Evolutionary conservation across 257 asterid genomes (phyloP).

Genomic region (Rehmannia glutinosa): DNA sequence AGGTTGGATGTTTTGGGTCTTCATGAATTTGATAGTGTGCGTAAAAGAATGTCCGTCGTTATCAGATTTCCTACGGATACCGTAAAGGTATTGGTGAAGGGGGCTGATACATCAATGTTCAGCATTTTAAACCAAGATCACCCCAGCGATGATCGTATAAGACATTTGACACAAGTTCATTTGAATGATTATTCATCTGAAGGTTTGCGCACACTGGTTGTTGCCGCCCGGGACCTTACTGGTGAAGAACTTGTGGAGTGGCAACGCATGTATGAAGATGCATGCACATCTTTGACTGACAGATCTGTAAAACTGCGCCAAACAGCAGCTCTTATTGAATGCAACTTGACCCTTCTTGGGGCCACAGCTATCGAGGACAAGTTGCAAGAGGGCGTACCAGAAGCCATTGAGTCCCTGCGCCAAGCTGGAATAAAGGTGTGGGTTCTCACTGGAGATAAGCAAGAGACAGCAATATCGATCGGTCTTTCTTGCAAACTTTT

Average conservation of each 20-base stretch:
- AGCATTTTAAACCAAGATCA: conserved; percentile 56
- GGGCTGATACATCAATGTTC: conserved; percentile 94
- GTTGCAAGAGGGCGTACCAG: conserved; percentile 96
- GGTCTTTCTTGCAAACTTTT: conserved; percentile 93
- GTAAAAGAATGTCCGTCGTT: conserved; percentile 97
- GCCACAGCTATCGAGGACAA: conserved; percentile 98
- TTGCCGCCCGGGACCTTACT: conserved; percentile 74
- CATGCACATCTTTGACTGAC: conserved; percentile 95
- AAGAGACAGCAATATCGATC: conserved; percentile 96
- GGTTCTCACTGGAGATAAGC: conserved; percentile 99
- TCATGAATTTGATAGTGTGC: conserved; percentile 97
- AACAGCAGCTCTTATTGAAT: conserved; percentile 84
- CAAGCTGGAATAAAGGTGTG: conserved; percentile 98
- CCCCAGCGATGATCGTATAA: conserved; percentile 38
- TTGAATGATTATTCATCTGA: conserved; percentile 84
- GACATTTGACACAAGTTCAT: conserved; percentile 52
- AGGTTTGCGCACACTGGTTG: conserved; percentile 94
- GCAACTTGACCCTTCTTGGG: conserved; percentile 83
- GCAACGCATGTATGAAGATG: conserved; percentile 92
- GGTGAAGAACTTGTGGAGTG: conserved; percentile 77
- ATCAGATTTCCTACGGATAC: conserved; percentile 71
- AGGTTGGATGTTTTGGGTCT: conserved; percentile 99
- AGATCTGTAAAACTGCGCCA: conserved; percentile 80
- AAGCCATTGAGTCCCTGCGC: conserved; percentile 88
- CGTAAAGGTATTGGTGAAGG: conserved; percentile 92